A percentile compares a stretch with the other conserved stretches of the same genome.
phyloP scores from a whole-genome alignment of 2,329 filamentous ascomycete species.

The Ceratocystis alfenasii region DNA sequence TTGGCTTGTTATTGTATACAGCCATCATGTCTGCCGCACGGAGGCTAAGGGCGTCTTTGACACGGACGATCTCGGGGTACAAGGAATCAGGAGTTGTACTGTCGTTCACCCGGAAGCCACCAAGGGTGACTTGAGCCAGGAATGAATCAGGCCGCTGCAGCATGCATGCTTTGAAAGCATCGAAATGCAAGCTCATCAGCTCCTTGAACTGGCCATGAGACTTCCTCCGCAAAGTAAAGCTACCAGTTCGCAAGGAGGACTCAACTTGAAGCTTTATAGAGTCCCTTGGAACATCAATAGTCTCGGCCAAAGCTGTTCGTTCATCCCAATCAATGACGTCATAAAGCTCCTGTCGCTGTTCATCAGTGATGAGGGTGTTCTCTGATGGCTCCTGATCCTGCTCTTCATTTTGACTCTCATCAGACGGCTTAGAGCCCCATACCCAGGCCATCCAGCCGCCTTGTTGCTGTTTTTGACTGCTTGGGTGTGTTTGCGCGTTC shows the following conservation, averaged over 20 bases:
- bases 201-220: constrained; percentile 57
- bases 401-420: constrained; percentile 29
- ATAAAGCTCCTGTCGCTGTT: constrained; percentile 92
- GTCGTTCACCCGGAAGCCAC: constrained; percentile 87
- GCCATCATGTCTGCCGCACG: not conserved
- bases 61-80: constrained; percentile 87
- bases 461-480: constrained; percentile 45
- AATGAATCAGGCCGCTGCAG: constrained; percentile 84
- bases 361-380: constrained; percentile 79
- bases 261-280: constrained; percentile 88
- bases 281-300: constrained; percentile 80
- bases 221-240: constrained; percentile 83
- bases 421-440: constrained; percentile 64
- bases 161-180: constrained; percentile 83
- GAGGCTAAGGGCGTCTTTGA: constrained; percentile 64
- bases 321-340: constrained; percentile 98
- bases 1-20: not conserved
- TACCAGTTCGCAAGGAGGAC: constrained; percentile 84
- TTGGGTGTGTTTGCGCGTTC: constrained; percentile 54
- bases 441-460: constrained; percentile 88
- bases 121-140: constrained; percentile 76
- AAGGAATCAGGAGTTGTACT: constrained; percentile 84
- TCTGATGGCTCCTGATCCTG: constrained; percentile 41
- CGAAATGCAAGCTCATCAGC: constrained; percentile 83
- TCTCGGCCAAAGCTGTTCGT: constrained; percentile 76